Conservation (phyloP, 2,329 filamentous ascomycete species). For the Aspergillus neoniger region DNA sequence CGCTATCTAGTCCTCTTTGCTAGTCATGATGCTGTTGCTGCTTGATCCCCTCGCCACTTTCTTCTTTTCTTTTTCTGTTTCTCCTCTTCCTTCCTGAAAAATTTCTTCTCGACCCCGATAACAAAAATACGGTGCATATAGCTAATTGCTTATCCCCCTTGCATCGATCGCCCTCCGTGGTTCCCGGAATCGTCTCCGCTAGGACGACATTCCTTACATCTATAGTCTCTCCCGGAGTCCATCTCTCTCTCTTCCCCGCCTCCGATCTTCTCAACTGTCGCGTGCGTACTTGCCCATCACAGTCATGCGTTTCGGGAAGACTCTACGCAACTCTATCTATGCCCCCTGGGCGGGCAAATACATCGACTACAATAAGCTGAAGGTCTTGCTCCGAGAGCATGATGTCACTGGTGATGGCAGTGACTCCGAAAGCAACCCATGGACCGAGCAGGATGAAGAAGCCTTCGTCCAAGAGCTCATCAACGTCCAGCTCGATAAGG, state of each 20-base stretch:
- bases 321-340: conserved; percentile 76
- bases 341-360: conserved; percentile 89
- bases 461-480: conserved; percentile 93
- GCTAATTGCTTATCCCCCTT: not conserved
- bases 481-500: conserved; percentile 93
- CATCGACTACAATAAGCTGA: conserved; percentile 93
- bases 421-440: conserved; percentile 61
- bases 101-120: not conserved
- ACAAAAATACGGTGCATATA: too few relatives aligned
- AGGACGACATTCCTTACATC: conserved; percentile 7
- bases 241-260: conserved; percentile 7
- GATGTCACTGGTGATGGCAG: conserved; percentile 50
- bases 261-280: not conserved
- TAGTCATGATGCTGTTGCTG: not conserved
- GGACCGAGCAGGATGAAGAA: conserved; percentile 94
- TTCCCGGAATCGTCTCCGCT: not conserved
- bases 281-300: not conserved
- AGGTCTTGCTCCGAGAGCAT: conserved; percentile 81
- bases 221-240: not conserved
- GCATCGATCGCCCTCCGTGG: not conserved
- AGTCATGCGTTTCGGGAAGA: conserved; percentile 89
- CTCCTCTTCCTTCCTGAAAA: not conserved
- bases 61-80: not conserved
- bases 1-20: not conserved
- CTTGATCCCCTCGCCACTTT: not conserved